Base-by-base conservation (phyloP, 441 rosid genomes). In the Syzygium syzygioides region DNA sequence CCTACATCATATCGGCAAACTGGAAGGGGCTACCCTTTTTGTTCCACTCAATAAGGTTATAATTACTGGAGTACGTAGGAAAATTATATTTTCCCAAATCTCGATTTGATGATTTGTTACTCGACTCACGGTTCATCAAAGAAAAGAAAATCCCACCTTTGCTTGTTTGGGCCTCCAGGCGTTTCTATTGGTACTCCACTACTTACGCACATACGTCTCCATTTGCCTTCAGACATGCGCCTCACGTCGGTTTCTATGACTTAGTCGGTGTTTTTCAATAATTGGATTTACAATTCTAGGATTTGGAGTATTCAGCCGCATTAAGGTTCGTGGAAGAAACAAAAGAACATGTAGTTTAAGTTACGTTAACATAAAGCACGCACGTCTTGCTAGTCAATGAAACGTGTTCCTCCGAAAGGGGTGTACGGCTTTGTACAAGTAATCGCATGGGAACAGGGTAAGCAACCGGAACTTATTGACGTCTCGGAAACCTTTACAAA, bases 1-100 rank as follows among this genome's bases (percentile, higher is more conserved):
- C 17, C 79, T 0, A 7, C 19, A 62, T n/a, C 7, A 9, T 37
- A 66, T 0, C 45, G 53, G 85, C 68, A 15, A 90, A 90, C 91
- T 0, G 88, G 85, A 91, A 89, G 91, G 88, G 90, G 91, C 90
- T 91, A 15, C 6, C 50, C 1, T 66, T 80, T 89, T 48, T 60
- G 14, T 12, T 13, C 4, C n/a, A 18, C 26, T 19, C 48, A 2
- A 1, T 9, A 20, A 19, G 48, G 48, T 23, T 34, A 19, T 34
- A 10, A 32, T 20, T 34, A 34, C 79, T 20, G 45, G 45, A 2
- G 26, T 18, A 9, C 12, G 25, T 30, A 34, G 26, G 48, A 34
- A 68, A 34, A 1, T 19, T 34, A 68, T 20, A 2, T 19, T 2
- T 7, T 3, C 26, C 4, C 48, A 45, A 19, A 37, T 4, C 48